A percentile compares a stretch with the other conserved stretches of the same genome.
These are phyloP conservation scores for Pleurotus salmoneostramineus DNA, from an alignment of 768 basidiomycete species.

Conservation along the genomic window DNA sequence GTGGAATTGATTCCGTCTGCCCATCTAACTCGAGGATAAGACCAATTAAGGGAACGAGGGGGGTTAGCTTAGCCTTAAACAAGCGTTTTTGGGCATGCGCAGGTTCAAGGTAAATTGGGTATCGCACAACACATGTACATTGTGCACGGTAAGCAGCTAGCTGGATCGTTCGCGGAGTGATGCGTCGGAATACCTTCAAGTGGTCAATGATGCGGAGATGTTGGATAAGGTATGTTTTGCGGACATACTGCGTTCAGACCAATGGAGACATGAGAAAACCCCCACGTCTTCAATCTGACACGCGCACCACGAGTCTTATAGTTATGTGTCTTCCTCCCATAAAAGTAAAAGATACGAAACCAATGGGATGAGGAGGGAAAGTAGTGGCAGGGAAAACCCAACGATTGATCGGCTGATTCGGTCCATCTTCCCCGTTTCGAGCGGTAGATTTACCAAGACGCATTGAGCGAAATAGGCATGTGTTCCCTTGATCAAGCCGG, in stretches of 20 bases:
- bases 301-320: no score
- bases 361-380: background rate
- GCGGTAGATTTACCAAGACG: background rate
- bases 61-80: background rate
- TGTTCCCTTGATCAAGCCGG: background rate
- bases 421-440: background rate
- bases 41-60: background rate
- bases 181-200: background rate
- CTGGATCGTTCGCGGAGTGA: slow-evolving; percentile 3
- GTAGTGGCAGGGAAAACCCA: background rate
- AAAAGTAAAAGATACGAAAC: background rate
- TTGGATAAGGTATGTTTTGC: slow-evolving; percentile 5
- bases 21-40: background rate
- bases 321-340: no score
- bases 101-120: background rate
- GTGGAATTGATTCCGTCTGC: no score
- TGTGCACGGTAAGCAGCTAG: no score
- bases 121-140: background rate
- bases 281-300: no score
- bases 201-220: background rate
- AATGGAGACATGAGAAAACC: no score
- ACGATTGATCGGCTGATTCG: background rate
- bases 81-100: background rate
- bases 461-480: background rate
- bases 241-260: slow-evolving; percentile 3